phyloP scores from a whole-genome alignment of 345 rosid genomes.

The Citrus trifoliata region DNA sequence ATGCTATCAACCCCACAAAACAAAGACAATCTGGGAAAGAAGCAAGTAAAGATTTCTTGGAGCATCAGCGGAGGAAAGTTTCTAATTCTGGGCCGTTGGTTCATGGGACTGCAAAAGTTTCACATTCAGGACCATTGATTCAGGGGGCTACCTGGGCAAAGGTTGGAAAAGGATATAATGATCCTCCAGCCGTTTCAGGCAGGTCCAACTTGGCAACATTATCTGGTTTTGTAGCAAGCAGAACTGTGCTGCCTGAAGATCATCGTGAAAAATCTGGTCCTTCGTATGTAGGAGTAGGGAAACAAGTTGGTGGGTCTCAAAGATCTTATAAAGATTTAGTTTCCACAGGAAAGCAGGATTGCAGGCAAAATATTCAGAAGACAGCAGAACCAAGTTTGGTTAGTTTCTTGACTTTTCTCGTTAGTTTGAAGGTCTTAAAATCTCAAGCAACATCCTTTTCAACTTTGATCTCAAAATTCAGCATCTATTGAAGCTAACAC shows the following conservation, averaged over 20 bases:
- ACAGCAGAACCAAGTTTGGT: slow-evolving; percentile 41
- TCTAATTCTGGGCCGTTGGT: slow-evolving; percentile 64
- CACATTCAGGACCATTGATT: slow-evolving; percentile 61
- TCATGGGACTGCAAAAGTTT: slow-evolving; percentile 29
- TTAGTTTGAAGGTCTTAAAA: not conserved
- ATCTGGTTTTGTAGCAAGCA: slow-evolving; percentile 48
- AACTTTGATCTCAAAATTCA: not conserved
- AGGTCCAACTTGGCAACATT: slow-evolving; percentile 37
- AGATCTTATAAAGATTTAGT: slow-evolving; percentile 24
- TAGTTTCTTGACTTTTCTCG: slow-evolving; percentile 16
- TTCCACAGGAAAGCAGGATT: slow-evolving; percentile 31
- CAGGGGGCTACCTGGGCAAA: slow-evolving; percentile 34
- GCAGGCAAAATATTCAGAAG: slow-evolving; percentile 21
- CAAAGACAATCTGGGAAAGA: slow-evolving; percentile 34
- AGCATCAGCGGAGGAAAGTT: slow-evolving; percentile 32
- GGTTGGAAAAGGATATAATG: slow-evolving; percentile 30
- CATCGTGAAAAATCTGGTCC: slow-evolving; percentile 25
- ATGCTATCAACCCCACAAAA: slow-evolving; percentile 35
- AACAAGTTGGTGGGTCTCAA: slow-evolving; percentile 24
- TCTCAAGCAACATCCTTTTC: not conserved
- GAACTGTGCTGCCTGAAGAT: slow-evolving; percentile 37
- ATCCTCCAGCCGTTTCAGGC: slow-evolving; percentile 19
- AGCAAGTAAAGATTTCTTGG: slow-evolving; percentile 32
- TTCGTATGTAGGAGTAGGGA: slow-evolving; percentile 24
- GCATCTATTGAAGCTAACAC: not conserved